Base-by-base conservation (phyloP, 2,329 filamentous ascomycete species). In the Fusarium citri region DNA sequence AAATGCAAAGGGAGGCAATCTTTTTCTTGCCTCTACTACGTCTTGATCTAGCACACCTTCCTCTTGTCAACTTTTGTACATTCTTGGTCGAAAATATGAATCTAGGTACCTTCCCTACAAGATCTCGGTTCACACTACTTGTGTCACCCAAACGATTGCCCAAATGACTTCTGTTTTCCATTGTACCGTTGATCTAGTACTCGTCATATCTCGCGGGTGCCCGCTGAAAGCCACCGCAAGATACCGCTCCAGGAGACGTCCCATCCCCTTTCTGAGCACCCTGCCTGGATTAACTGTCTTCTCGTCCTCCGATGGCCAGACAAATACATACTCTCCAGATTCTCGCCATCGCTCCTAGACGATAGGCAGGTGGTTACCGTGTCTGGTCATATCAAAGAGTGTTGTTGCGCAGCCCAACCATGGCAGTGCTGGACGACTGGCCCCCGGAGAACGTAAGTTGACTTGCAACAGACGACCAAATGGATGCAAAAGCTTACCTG, bases 341-440 rank as follows among this genome's bases (percentile, higher is more conserved):
- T 18, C 37, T 43, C 6, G 6, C n/a, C 18, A 40, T 23, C n/a
- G 23, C 5, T 20, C n/a, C 26, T 18, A 14, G 11, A 34, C 12
- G 7, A 28, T 14, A 31, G 18, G 18, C 9, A 26, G 28, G n/a
- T 18, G 30, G 7, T 15, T 20, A 23, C 28, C 23, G 47, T 49
- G 16, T 31, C 11, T 20, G 12, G 11, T 12, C 10, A 23, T 43
- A 25, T 22, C 41, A 18, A 25, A 6, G 22, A 20, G 20, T 37
- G 9, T 16, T 23, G 30, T 51, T 34, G 20, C 34, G 45, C 34
- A 74, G 76, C 71, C 31, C 40, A 74, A 77, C 71, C 34, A 87
- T 87, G 85, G 77, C 78, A 28, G 72, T 77, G 55, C 79, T 81
- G 30, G 77, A 81, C 55, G 75, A 80, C 76, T 89, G 87, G 87